phyloP scores from a whole-genome alignment of 1,139 yeast species.

The Scheffersomyces parashehatae region DNA sequence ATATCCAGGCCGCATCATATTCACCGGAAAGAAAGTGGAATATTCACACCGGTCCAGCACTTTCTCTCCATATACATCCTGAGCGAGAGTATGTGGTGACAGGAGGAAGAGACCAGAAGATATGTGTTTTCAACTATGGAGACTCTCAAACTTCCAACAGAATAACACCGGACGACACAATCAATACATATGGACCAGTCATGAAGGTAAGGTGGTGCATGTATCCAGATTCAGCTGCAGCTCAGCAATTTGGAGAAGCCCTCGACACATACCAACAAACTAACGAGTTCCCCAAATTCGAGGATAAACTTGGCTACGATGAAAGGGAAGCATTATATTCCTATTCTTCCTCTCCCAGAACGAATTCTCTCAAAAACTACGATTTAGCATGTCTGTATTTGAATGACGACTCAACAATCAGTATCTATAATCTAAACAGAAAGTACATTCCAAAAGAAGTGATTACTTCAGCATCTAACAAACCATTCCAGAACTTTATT shows the following conservation, averaged over 20 bases:
- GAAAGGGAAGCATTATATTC: slow-evolving; percentile 30
- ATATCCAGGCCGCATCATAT: slow-evolving; percentile 19
- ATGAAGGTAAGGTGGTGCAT: slow-evolving; percentile 70
- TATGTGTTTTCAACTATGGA: slow-evolving; percentile 73
- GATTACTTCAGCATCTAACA: slow-evolving; percentile 54
- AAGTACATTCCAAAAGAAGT: slow-evolving; percentile 75
- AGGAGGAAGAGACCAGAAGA: slow-evolving; percentile 88
- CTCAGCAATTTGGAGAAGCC: not conserved
- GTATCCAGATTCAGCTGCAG: slow-evolving; percentile 20
- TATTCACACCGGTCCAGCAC: slow-evolving; percentile 91
- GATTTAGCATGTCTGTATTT: slow-evolving; percentile 78
- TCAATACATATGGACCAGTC: slow-evolving; percentile 77
- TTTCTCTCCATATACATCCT: slow-evolving; percentile 88
- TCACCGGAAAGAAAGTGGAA: slow-evolving; percentile 70
- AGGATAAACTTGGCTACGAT: slow-evolving; percentile 17
- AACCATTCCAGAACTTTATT: slow-evolving; percentile 45
- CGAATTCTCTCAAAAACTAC: slow-evolving; percentile 40
- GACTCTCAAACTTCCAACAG: slow-evolving; percentile 36
- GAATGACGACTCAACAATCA: slow-evolving; percentile 73
- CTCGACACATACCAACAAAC: slow-evolving; percentile 3
- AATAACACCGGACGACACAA: slow-evolving; percentile 65
- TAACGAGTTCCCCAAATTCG: slow-evolving; percentile 4
- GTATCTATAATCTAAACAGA: slow-evolving; percentile 72
- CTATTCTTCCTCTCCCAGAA: not conserved
- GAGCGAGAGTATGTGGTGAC: slow-evolving; percentile 78